A percentile compares a stretch with the other conserved stretches of the same genome.
These are phyloP conservation scores for Ambrosiella cleistominuta DNA, from an alignment of 2,329 filamentous ascomycete species.

Conservation along the genomic window DNA sequence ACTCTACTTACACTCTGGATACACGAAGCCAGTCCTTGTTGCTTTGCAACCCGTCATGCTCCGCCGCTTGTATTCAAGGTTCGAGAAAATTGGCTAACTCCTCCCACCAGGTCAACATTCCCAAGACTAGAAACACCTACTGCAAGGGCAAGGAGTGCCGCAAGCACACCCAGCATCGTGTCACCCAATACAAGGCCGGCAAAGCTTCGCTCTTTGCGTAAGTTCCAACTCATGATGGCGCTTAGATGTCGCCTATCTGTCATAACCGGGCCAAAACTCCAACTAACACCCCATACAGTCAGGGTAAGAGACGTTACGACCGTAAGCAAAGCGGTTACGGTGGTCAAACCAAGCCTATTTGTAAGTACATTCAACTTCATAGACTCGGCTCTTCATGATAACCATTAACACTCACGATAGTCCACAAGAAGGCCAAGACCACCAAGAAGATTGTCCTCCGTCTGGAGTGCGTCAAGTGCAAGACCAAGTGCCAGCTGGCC, in stretches of 20 bases:
- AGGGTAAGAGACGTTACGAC: slow-evolving; percentile 99
- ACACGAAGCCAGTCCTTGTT: too few relatives aligned
- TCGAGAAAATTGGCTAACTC: slow-evolving; percentile 17
- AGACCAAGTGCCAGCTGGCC: slow-evolving; percentile 93
- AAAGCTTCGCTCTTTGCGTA: slow-evolving; percentile 81
- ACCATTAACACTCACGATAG: slow-evolving; percentile 2
- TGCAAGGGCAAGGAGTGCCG: slow-evolving; percentile 93
- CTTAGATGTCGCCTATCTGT: background rate
- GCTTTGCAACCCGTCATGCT: background rate
- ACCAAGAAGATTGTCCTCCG: slow-evolving; percentile 99
- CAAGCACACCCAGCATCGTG: slow-evolving; percentile 82
- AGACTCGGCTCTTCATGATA: background rate
- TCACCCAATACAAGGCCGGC: slow-evolving; percentile 93
- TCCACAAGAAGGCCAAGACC: slow-evolving; percentile 99
- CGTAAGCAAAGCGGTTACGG: slow-evolving; percentile 98
- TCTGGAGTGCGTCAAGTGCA: slow-evolving; percentile 94
- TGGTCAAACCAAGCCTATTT: slow-evolving; percentile 99
- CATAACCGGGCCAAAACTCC: background rate
- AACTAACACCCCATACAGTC: slow-evolving; percentile 20
- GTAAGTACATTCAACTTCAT: slow-evolving; percentile 6
- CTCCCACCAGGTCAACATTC: slow-evolving; percentile 69
- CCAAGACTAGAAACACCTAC: slow-evolving; percentile 93
- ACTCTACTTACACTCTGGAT: too few relatives aligned
- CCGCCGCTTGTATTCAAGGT: too few relatives aligned
- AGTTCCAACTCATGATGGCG: slow-evolving; percentile 1